A percentile compares a stretch with the other conserved stretches of the same genome.
Conservation (phyloP, 31 red algal species). For the Endocladia muricata region DNA sequence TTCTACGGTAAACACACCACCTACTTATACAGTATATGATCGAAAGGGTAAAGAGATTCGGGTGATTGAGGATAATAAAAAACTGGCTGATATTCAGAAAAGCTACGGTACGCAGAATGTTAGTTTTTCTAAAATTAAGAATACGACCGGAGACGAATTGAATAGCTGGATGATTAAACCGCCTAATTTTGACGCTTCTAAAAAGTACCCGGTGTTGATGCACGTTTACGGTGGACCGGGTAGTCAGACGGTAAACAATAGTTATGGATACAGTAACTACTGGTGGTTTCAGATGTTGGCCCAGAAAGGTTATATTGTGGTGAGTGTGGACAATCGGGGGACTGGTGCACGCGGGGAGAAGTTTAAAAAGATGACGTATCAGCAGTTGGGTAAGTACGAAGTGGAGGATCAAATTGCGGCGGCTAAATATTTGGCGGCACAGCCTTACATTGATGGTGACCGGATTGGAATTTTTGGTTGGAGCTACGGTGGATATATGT, state of each 20-base stretch:
- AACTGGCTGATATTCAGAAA: neutral
- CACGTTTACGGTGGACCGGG: slow-evolving; percentile 16
- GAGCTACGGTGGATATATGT: slow-evolving; percentile 56
- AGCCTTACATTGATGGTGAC: slow-evolving; percentile 9
- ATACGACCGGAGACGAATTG: neutral
- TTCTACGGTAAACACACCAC: neutral
- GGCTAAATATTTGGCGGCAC: neutral
- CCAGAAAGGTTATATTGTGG: slow-evolving; percentile 15
- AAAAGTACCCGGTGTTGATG: slow-evolving; percentile 1
- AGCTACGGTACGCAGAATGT: neutral
- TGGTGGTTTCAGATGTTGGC: slow-evolving; percentile 24
- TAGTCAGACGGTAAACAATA: slow-evolving; percentile 5
- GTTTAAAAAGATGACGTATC: slow-evolving; percentile 3
- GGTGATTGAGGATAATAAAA: neutral
- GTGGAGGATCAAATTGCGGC: neutral
- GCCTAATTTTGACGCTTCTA: neutral
- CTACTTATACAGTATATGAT: neutral
- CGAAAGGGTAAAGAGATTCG: neutral
- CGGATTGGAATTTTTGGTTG: slow-evolving; percentile 51
- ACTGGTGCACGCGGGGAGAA: neutral
- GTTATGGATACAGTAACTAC: neutral
- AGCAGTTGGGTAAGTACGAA: neutral
- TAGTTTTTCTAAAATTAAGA: neutral
- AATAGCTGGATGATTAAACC: neutral
- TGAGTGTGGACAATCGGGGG: slow-evolving; percentile 19